Conservation (phyloP, 495 filamentous ascomycete species). For the Neurospora sp. region DNA sequence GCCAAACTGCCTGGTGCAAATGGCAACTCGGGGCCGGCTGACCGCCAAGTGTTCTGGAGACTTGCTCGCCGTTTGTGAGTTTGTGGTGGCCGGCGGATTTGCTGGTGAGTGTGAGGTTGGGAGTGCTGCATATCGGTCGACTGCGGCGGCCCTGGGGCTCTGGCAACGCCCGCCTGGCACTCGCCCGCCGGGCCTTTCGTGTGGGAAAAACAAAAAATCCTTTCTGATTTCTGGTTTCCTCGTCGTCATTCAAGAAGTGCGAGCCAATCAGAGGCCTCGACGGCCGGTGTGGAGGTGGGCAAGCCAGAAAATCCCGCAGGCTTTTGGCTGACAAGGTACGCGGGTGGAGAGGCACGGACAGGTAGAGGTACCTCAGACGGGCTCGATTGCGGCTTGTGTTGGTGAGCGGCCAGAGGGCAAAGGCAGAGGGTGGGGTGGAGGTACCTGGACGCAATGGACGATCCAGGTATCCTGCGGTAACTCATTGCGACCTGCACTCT, state of each 20-base stretch:
- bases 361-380: constrained; percentile 21
- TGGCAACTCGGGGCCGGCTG: background rate
- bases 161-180: background rate
- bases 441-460: constrained; percentile 17
- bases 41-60: background rate
- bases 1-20: background rate
- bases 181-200: background rate
- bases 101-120: background rate
- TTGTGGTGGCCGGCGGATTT: background rate
- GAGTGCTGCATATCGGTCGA: background rate
- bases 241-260: constrained; percentile 3
- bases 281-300: background rate
- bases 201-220: background rate
- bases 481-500: constrained; percentile 21
- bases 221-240: background rate
- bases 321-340: constrained; percentile 14
- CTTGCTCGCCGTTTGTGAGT: background rate
- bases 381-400: constrained; percentile 7
- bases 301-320: constrained; percentile 30
- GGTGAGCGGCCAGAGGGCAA: background rate
- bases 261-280: background rate
- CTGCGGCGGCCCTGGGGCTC: background rate
- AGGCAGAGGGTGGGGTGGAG: constrained; percentile 9
- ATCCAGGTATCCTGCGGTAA: constrained; percentile 13
- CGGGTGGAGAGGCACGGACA: constrained; percentile 9